These are phyloP conservation scores for Hypoxylon sp. DNA, from an alignment of 2,329 filamentous ascomycete genomes.

Conservation along the genomic window DNA sequence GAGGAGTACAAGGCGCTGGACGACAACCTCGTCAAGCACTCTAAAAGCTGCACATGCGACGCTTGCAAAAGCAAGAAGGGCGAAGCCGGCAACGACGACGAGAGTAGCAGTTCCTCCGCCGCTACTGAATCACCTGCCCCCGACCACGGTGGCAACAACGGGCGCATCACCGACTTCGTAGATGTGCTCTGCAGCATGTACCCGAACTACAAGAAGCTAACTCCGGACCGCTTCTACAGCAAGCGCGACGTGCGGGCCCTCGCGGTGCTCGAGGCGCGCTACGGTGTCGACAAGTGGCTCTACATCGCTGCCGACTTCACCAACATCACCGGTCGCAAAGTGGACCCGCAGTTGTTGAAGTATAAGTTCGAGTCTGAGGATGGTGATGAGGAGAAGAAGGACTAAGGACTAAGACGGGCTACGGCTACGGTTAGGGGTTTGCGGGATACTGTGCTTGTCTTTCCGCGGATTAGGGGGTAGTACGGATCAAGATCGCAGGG, in stretches of 20 bases:
- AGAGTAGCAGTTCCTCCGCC: background rate
- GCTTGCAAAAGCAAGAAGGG: too few relatives aligned
- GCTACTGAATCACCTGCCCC: background rate
- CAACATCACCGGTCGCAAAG: constrained; percentile 50
- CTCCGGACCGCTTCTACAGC: constrained; percentile 47
- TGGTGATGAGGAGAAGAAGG: background rate
- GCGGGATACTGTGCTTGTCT: too few relatives aligned
- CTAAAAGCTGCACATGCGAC: too few relatives aligned
- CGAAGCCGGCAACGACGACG: too few relatives aligned
- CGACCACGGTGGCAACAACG: background rate
- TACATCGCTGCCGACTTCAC: constrained; percentile 51
- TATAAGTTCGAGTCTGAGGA: constrained; percentile 46
- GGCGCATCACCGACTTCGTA: background rate
- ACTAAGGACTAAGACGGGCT: too few relatives aligned
- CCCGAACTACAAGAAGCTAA: constrained; percentile 11
- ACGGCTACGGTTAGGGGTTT: too few relatives aligned
- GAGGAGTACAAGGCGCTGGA: background rate
- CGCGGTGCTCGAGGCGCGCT: constrained; percentile 48
- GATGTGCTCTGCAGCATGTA: background rate
- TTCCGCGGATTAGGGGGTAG: too few relatives aligned
- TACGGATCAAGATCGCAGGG: background rate
- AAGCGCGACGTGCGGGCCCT: constrained; percentile 49
- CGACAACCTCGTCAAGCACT: too few relatives aligned
- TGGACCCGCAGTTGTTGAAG: constrained; percentile 45
- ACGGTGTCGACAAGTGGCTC: constrained; percentile 48